These are phyloP conservation scores for Carpinus fangiana DNA, from an alignment of 306 rosid species.

Conservation along the genomic window DNA sequence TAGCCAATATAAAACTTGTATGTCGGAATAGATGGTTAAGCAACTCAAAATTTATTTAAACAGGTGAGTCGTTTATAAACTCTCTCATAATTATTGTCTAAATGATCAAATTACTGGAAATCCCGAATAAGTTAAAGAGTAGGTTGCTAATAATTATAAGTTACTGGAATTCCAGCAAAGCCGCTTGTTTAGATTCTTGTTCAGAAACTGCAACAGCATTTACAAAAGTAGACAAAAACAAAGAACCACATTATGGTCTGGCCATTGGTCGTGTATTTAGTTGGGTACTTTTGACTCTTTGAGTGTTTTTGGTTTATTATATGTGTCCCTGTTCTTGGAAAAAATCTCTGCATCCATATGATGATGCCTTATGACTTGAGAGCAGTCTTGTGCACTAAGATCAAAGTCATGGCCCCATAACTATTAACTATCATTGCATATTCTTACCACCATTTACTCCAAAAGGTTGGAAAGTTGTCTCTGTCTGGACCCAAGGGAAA, in stretches of 20 bases:
- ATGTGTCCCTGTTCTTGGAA: neutral
- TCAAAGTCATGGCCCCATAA: conserved; percentile 31
- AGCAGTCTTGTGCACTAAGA: conserved; percentile 42
- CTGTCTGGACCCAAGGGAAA: conserved; percentile 10
- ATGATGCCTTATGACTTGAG: conserved; percentile 20
- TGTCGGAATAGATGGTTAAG: no score
- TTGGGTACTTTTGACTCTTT: neutral
- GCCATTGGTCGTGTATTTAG: neutral
- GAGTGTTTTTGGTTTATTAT: conserved; percentile 1
- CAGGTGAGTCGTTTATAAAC: no score
- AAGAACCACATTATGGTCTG: neutral
- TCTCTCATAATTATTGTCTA: no score
- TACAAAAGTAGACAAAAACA: neutral
- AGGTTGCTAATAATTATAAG: neutral
- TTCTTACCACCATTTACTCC: conserved; percentile 21
- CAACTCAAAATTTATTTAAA: no score
- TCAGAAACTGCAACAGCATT: neutral
- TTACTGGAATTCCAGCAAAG: neutral
- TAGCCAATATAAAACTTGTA: no score
- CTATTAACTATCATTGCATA: conserved; percentile 28
- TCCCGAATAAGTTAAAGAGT: no score
- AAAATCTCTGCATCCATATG: neutral
- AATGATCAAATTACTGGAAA: no score
- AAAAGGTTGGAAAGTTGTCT: conserved; percentile 29
- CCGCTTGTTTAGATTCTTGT: neutral